Evolutionary conservation across 208 protist species (phyloP).

Genomic region (Giardia muris): DNA sequence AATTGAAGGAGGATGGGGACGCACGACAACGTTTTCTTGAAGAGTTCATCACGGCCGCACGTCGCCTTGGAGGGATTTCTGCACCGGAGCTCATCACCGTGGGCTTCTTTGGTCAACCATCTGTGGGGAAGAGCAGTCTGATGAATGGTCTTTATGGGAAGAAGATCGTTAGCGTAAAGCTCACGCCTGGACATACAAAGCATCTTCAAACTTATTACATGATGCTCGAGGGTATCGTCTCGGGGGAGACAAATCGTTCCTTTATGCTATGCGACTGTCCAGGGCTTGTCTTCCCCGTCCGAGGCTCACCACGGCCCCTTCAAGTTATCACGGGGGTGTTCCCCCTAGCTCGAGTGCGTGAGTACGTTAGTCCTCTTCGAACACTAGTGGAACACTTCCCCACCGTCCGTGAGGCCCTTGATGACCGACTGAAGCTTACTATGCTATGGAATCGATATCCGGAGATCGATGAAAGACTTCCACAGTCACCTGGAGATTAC

Average conservation of each 20-base stretch:
- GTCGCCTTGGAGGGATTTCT: background rate
- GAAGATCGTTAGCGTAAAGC: background rate
- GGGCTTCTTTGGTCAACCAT: slow-evolving; percentile 19
- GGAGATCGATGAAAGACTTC: background rate
- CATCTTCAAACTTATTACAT: slow-evolving; percentile 24
- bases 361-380: background rate
- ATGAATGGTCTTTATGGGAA: slow-evolving; percentile 18
- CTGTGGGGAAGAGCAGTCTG: slow-evolving; percentile 4
- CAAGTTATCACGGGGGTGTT: slow-evolving; percentile 21
- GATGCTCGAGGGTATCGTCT: background rate
- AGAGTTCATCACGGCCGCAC: background rate
- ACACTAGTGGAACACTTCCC: background rate
- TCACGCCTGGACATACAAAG: slow-evolving; percentile 19
- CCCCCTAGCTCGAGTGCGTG: background rate
- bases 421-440: background rate
- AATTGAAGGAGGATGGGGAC: background rate
- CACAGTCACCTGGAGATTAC: background rate
- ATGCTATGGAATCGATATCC: background rate
- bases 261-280: slow-evolving; percentile 24
- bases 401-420: background rate
- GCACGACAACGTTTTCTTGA: background rate
- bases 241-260: background rate
- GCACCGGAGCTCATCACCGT: background rate
- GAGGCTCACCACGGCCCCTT: background rate
- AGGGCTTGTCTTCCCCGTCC: slow-evolving; percentile 15